Base-by-base conservation (phyloP, 176 grass and related monocot species). In the Cenchrus purpureus region DNA sequence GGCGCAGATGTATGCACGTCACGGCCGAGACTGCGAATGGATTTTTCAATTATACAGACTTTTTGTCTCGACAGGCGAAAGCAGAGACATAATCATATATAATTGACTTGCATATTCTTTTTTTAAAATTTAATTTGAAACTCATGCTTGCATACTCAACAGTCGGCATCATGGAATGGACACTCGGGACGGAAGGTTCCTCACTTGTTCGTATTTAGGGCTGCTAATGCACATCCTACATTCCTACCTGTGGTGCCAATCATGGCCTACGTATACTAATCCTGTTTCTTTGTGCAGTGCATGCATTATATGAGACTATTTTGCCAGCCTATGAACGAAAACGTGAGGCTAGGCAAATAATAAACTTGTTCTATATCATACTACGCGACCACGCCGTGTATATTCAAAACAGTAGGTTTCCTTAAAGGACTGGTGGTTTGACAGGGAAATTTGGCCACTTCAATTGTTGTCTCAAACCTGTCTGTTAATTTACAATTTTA, bases 181-280 rank as follows among this genome's bases (percentile, higher is more conserved):
- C 40, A 3, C 46, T 62, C n/a, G 22, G 87, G 86, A 90, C n/a
- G 22, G 87, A 90, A 90, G 83, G 34, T 90, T 89, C 57, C 57
- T 60, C 76, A 16, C 19, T 46, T 71, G 42, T 55, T 74, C 37
- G 42, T 45, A 45, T 66, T 7, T n/a, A 11, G 69, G 68, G 68
- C 49, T 68, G 77, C 84, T 80, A 74, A 70, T 59, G 53, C 31
- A 28, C 44, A 12, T 65, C 53, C 31, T 25, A 52, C 7, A 19
- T n/a, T 25, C 22, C 34, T 40, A 40, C 3, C 37, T 40, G 37
- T 54, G 19, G 6, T 70, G 62, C 32, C 16, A 83, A 20, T 43
- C 50, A 16, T 42, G 50, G 10, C 10, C 12, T 46, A 12, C 46
- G 8, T 12, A 37, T 12, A 40, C 14, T 31, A 14, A 12, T 62